These are phyloP conservation scores for Aspergillus cristatus DNA, from an alignment of 495 filamentous ascomycete genomes.

Conservation along the genomic window DNA sequence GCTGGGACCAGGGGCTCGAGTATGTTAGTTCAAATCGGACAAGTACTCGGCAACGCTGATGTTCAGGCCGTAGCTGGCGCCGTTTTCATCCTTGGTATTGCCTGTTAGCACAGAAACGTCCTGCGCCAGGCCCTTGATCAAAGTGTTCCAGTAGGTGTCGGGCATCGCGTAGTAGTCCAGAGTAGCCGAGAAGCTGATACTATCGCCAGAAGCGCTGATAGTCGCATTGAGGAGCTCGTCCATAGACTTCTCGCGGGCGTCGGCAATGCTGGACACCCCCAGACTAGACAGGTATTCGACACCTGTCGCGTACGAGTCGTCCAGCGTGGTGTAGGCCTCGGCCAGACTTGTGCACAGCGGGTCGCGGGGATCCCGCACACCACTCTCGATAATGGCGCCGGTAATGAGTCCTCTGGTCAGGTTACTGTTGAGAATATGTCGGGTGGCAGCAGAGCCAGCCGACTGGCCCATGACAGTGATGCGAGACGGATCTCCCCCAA, in stretches of 20 bases:
- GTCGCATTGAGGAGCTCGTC: background rate
- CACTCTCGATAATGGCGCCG: slow-evolving; percentile 2
- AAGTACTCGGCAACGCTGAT: slow-evolving; percentile 2
- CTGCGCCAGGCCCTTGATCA: background rate
- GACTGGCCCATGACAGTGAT: slow-evolving; percentile 35
- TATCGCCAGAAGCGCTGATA: background rate
- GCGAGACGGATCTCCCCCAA: slow-evolving; percentile 48
- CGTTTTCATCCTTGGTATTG: slow-evolving; percentile 5
- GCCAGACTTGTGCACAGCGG: slow-evolving; percentile 1
- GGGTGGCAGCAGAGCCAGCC: slow-evolving; percentile 25
- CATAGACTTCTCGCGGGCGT: background rate
- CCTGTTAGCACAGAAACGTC: slow-evolving; percentile 4
- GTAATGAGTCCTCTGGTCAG: slow-evolving; percentile 1
- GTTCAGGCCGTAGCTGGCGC: slow-evolving; percentile 2
- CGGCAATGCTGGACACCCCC: too few relatives aligned
- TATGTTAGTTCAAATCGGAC: background rate
- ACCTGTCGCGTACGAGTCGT: background rate
- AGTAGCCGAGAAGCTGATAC: background rate
- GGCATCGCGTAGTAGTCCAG: slow-evolving; percentile 2
- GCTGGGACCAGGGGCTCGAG: background rate
- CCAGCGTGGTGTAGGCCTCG: background rate
- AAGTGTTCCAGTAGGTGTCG: slow-evolving; percentile 1
- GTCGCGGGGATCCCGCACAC: slow-evolving; percentile 1
- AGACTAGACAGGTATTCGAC: background rate
- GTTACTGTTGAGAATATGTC: slow-evolving; percentile 1